Base-by-base conservation (phyloP, 306 rosid species). In the Sophora flavescens region DNA sequence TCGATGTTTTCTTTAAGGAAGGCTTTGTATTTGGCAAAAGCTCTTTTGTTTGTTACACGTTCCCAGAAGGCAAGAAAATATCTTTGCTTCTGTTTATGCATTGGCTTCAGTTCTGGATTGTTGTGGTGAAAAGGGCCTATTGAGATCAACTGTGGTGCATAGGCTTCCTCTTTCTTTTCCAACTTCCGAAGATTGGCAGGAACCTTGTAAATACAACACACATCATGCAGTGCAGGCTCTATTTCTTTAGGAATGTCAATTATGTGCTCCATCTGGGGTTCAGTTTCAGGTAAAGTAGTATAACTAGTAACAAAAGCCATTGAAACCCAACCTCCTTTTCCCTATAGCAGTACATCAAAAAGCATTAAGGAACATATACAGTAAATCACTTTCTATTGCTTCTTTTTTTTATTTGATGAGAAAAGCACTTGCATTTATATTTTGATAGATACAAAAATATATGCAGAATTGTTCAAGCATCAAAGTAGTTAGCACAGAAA, bases 141-240 rank as follows among this genome's bases (percentile, higher is more conserved):
- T 57, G 84, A 80, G 63, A 80, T 58, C 14, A 80, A 73, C 36
- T 15, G 32, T 45, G 80, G 84, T 10, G 84, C 66, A 57, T 57
- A 80, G 11, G 70, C 48, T 45, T 80, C 69, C 14, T 35, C 75
- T 57, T 66, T 66, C 4, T 11, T 44, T 44, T 44, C 6, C 70
- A 80, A 15, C 59, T 72, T 73, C 2, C 1, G 5, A 1, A 80
- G 71, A 74, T 80, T 70, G 3, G 1, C 2, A 35, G 84, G 70
- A 63, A 80, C 84, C 80, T 80, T 80, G 76, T 80, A 80, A 16
- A 80, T 80, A 71, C 80, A 74, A 50, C 71, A 80, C 2, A 66
- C 7, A 22, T 80, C 80, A 48, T 28, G 51, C 6, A 65, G 2
- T 28, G 39, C 33, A 38, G 66, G 44, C 5, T 74, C 84, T 38